These are phyloP conservation scores for Triglochin maritima DNA, from an alignment of 106 monocot species.

Conservation along the genomic window DNA sequence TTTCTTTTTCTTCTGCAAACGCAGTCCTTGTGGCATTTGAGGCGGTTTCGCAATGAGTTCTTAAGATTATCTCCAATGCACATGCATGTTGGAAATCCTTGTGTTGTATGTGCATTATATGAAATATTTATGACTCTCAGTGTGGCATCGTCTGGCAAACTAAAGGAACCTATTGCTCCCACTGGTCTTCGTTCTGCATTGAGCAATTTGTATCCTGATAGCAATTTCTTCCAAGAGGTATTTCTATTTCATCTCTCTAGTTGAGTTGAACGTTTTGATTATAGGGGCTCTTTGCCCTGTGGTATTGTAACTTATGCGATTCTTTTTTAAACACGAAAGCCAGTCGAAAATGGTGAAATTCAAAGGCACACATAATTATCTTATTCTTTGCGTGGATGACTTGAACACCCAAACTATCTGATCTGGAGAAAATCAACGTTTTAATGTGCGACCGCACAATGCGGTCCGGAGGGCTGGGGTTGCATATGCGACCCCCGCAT, in stretches of 20 bases:
- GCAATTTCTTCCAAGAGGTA: constrained; percentile 98
- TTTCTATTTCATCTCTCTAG: neutral
- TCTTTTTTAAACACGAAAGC: too few relatives aligned
- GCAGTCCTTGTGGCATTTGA: constrained; percentile 94
- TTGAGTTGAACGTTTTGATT: neutral
- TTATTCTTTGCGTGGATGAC: too few relatives aligned
- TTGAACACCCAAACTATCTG: too few relatives aligned
- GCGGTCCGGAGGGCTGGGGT: too few relatives aligned
- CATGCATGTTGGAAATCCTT: constrained; percentile 63
- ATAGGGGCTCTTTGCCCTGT: too few relatives aligned
- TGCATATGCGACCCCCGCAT: too few relatives aligned
- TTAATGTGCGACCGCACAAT: too few relatives aligned
- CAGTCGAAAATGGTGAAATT: too few relatives aligned
- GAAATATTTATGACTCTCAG: constrained; percentile 60
- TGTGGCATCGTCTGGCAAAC: constrained; percentile 30
- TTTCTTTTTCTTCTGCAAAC: neutral
- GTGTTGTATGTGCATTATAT: constrained; percentile 81
- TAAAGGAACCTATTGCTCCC: constrained; percentile 60
- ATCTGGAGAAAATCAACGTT: too few relatives aligned
- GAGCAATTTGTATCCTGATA: constrained; percentile 85
- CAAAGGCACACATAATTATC: too few relatives aligned
- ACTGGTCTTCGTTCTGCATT: constrained; percentile 66
- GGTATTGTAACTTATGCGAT: too few relatives aligned
- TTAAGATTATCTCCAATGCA: constrained; percentile 41
- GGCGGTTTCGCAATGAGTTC: constrained; percentile 64